Conservation (phyloP, 1,284 basidiomycete species). For the Irpex sp. region DNA sequence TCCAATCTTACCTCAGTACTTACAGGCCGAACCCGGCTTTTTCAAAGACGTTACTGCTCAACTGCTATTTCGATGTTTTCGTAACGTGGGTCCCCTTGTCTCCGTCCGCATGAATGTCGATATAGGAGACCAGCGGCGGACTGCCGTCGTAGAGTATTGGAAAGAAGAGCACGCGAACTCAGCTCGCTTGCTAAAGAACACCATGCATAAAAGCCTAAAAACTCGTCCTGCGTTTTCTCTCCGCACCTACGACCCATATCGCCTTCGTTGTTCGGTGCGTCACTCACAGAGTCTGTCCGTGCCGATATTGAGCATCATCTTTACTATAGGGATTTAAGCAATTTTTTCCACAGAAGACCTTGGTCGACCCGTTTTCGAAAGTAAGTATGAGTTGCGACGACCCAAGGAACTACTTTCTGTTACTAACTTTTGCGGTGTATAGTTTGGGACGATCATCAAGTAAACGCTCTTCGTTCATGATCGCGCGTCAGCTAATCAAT, state of each 20-base stretch:
- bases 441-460: no score
- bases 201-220: background rate
- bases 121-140: constrained; percentile 1
- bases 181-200: background rate
- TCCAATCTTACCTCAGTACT: background rate
- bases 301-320: background rate
- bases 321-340: background rate
- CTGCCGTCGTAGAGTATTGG: constrained; percentile 7
- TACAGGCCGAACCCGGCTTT: background rate
- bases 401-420: no score
- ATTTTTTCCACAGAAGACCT: background rate
- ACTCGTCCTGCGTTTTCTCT: background rate
- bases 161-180: background rate
- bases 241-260: background rate
- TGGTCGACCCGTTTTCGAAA: no score
- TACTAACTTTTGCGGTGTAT: no score
- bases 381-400: no score
- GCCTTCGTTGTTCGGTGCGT: background rate
- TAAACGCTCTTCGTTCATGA: no score
- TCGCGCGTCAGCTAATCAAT: no score
- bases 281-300: background rate
- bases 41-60: background rate
- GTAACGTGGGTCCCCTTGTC: constrained; percentile 4
- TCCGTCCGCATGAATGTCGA: constrained; percentile 1
- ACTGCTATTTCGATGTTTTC: constrained; percentile 4